Conservation (phyloP, 306 rosid genomes). For the Cucumis hystrix region DNA sequence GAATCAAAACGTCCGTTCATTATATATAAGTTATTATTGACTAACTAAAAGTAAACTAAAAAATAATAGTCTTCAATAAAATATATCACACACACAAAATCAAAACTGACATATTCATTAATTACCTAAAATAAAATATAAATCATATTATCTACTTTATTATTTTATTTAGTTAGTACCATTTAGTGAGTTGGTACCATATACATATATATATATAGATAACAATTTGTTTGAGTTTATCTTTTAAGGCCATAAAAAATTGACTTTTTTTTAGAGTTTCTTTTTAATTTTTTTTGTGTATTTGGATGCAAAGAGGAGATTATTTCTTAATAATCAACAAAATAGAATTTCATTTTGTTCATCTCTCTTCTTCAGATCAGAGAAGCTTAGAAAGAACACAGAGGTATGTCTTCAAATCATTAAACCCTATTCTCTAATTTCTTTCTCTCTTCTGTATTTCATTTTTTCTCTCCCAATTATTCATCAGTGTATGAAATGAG, state of each 20-base stretch:
- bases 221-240: background rate
- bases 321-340: background rate
- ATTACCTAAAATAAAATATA: too few species aligned
- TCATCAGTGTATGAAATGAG: background rate
- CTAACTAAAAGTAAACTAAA: too few species aligned
- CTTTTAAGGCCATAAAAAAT: too few species aligned
- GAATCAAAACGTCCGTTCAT: too few species aligned
- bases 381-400: background rate
- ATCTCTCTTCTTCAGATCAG: background rate
- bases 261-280: too few species aligned
- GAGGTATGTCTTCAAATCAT: background rate
- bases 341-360: background rate
- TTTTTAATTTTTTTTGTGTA: background rate
- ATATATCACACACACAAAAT: too few species aligned
- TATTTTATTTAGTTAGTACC: background rate
- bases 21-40: too few species aligned
- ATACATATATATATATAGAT: background rate
- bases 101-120: too few species aligned
- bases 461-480: background rate
- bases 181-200: background rate
- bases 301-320: background rate
- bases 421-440: background rate
- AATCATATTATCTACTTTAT: too few species aligned
- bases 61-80: too few species aligned
- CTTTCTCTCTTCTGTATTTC: background rate